Base-by-base conservation (phyloP, 1,284 basidiomycete species). In the Anthracocystis setariae region DNA sequence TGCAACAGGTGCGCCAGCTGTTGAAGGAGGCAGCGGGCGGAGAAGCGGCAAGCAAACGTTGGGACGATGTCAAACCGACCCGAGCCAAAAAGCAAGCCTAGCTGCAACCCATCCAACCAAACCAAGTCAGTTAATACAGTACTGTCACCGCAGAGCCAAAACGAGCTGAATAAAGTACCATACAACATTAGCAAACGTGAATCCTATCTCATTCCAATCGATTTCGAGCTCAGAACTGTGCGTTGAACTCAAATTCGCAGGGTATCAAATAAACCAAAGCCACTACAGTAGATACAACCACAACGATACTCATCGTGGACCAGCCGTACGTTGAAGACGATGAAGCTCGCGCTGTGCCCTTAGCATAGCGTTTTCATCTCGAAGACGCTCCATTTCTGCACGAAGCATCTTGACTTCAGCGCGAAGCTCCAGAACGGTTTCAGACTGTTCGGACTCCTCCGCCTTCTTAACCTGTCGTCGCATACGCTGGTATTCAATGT, bases 361-460 rank as follows among this genome's bases (percentile, higher is more conserved):
- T 8, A 78, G 67, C 55, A 49, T 69, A 20, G 76, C 76, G 32
- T 78, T 78, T 17, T 78, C 76, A 37, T 74, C 69, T 20, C 72
- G 69, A 23, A 78, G 53, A 1, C 74, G 63, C 51, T 74, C 76
- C 47, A 78, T 35, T 55, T 78, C 76, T 5, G 60, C 57, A 8
- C 76, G 71, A 25, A 78, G 60, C 60, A 78, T 69, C 38, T 58
- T 61, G 50, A 71, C 69, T 43, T 78, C 76, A 13, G 73, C 76
- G n/a, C 63, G 62, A 23, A 74, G 73, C 53, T 74, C 67, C 23
- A 78, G 54, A 8, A 64, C 64, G 2, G 46, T 43, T 51, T 65
- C 65, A 53, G 44, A 48, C 47, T 72, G 59, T 21, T 72, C 69
- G 2, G 64, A 63, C 21, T 73, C 58, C 20, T 71, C 66, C 5